Evolutionary conservation across 352 stramenopile species (phyloP), one percentile per base, ranked within the genome.

Genomic region (Phytophthora pluvialis): DNA sequence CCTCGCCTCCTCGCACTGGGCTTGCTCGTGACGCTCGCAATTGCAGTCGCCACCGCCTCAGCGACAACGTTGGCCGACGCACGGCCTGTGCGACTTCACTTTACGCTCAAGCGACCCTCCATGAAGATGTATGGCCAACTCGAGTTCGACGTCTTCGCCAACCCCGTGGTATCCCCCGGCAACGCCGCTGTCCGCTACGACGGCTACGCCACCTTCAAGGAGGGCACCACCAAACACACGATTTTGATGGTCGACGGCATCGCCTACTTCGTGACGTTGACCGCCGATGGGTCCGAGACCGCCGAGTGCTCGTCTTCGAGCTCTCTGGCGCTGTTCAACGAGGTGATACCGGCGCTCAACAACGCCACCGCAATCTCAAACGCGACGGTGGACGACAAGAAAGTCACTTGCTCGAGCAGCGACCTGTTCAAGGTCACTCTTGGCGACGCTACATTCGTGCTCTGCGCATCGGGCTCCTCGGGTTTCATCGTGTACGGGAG

Each of bases 81-180:
- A 31, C 68, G 61, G 5, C 57, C 68, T 16, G 48, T 83, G 4
- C 56, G 44, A 6, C 32, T 79, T 15, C 71, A 70, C 6, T 69
- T 81, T 36, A 77, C 39, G 1, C 40, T 78, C 39, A 80, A 81
- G 50, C 65, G 75, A 10, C 40, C 10, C 28, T 67, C 68, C 13
- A 81, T 83, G 75, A 29, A 46, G 36, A 56, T 80, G 11, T 69
- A 67, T 25, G 75, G 66, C 9, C 49, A 70, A 8, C 51, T 63
- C 16, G 42, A 78, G 39, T 73, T 79, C 40, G 51, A 80, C 32
- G 56, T 77, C 13, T 71, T 81, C 28, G 72, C 67, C 5, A 79
- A 73, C 28, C 75, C 65, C 5, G 56, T 79, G 26, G 56, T 73
- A 40, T 67, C 48, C 3, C 29, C 42, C 0, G 59, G 63, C 44